phyloP scores from a whole-genome alignment of 2,329 filamentous ascomycete species.

The Penicillium sumatraense region DNA sequence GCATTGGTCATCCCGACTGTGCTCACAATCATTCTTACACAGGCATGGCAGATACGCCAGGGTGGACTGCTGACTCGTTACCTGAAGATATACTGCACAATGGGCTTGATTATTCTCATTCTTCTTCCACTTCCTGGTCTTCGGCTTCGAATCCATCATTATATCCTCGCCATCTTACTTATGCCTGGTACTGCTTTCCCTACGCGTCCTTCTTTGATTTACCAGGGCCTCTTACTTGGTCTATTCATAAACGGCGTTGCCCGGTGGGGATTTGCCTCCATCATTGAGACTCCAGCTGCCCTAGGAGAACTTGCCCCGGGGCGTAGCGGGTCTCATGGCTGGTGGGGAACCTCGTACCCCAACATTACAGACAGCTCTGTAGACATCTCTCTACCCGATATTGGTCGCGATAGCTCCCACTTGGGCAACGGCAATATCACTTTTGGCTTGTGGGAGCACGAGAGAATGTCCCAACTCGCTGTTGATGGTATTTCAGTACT shows the following conservation, averaged over 20 bases:
- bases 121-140: slow-evolving; percentile 75
- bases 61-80: slow-evolving; percentile 81
- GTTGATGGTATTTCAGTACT: slow-evolving; percentile 64
- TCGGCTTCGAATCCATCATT: slow-evolving; percentile 90
- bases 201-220: slow-evolving; percentile 80
- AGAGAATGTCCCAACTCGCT: slow-evolving; percentile 43
- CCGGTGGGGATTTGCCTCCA: slow-evolving; percentile 88
- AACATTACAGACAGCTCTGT: slow-evolving; percentile 58
- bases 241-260: slow-evolving; percentile 94
- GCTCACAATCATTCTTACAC: slow-evolving; percentile 68
- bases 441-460: slow-evolving; percentile 47
- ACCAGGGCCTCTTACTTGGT: slow-evolving; percentile 86
- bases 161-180: slow-evolving; percentile 84
- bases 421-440: slow-evolving; percentile 52
- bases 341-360: slow-evolving; percentile 50
- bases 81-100: slow-evolving; percentile 74
- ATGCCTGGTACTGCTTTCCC: slow-evolving; percentile 88
- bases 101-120: slow-evolving; percentile 69
- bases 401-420: slow-evolving; percentile 30
- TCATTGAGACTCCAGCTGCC: slow-evolving; percentile 79
- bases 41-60: slow-evolving; percentile 83
- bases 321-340: slow-evolving; percentile 47
- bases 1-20: slow-evolving; percentile 76
- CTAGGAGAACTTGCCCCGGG: slow-evolving; percentile 60
- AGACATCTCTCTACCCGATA: slow-evolving; percentile 49